phyloP scores from a whole-genome alignment of 306 rosid species.

The Lathyrus sativus region DNA sequence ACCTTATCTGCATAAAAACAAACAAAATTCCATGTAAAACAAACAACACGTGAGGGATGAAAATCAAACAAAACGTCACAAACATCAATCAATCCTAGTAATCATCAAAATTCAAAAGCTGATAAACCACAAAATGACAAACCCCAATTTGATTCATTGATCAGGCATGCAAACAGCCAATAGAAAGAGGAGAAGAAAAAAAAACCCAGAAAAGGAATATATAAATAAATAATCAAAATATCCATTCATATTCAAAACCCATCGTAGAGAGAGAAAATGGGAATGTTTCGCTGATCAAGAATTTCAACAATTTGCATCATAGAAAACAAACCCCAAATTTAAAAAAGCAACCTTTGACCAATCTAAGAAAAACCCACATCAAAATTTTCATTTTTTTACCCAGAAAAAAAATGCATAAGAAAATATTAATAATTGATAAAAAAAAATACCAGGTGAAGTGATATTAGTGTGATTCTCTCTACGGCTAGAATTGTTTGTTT shows the following conservation, averaged over 20 bases:
- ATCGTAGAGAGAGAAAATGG: not conserved
- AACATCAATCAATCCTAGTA: conserved; percentile 17
- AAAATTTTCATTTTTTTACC: not conserved
- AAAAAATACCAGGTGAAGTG: conserved; percentile 46
- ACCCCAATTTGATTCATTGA: conserved; percentile 25
- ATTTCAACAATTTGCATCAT: not conserved
- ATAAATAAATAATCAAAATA: conserved; percentile 1
- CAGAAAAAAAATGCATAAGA: not conserved
- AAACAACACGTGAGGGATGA: conserved; percentile 29
- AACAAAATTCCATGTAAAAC: conserved; percentile 5
- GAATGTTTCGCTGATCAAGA: not conserved
- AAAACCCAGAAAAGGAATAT: not conserved
- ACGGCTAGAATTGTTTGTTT: not conserved
- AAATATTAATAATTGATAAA: not conserved
- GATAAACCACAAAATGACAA: conserved; percentile 43
- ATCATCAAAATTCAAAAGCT: conserved; percentile 37
- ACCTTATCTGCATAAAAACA: conserved; percentile 42
- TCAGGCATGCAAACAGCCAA: conserved; percentile 20
- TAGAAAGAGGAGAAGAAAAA: not conserved
- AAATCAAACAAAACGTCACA: conserved; percentile 38
- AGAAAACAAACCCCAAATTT: not conserved
- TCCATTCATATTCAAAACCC: conserved; percentile 18
- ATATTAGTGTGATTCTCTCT: conserved; percentile 43
- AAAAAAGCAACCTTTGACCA: conserved; percentile 12
- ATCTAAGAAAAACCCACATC: conserved; percentile 31